Evolutionary conservation across 2,329 filamentous ascomycete genomes (phyloP).

Genomic region (Aspergillus aculeatinus): DNA sequence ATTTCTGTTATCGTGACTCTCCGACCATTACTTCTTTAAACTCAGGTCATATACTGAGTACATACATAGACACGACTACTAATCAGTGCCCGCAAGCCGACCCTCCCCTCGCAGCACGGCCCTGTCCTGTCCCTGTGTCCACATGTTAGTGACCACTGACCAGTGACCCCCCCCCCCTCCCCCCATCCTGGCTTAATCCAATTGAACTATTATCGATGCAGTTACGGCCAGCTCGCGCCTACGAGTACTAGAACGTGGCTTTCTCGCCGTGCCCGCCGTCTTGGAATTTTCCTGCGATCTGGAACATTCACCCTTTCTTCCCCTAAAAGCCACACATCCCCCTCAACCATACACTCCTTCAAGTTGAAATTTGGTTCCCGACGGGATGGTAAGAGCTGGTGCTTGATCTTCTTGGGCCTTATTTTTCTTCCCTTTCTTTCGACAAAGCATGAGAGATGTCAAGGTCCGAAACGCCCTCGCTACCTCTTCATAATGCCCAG

Average conservation of each 20-base stretch:
- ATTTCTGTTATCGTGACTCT: not conserved
- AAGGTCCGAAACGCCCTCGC: conserved; percentile 57
- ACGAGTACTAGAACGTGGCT: conserved; percentile 22
- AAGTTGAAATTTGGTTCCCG: not conserved
- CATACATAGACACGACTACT: not conserved
- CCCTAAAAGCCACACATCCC: not conserved
- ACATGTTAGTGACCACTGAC: not conserved
- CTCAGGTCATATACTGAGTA: not conserved
- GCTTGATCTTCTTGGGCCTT: conserved; percentile 18
- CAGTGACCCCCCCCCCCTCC: conserved; percentile 3
- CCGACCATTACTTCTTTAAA: not conserved
- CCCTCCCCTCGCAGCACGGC: conserved; percentile 6
- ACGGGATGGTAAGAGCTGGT: conserved; percentile 30
- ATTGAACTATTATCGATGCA: conserved; percentile 16
- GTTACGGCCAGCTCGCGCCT: conserved; percentile 34
- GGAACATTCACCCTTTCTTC: not conserved
- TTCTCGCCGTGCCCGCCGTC: conserved; percentile 9
- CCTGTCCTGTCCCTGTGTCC: conserved; percentile 4
- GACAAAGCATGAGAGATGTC: conserved; percentile 59
- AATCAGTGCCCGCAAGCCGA: not conserved
- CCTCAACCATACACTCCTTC: not conserved
- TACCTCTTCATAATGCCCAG: conserved; percentile 58
- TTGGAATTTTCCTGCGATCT: conserved; percentile 2
- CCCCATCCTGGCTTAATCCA: not conserved
- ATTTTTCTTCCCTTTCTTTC: conserved; percentile 7